Evolutionary conservation across 495 filamentous ascomycete genomes (phyloP), one percentile per base, ranked within the genome.

Genomic region (Lophium mytilinum): DNA sequence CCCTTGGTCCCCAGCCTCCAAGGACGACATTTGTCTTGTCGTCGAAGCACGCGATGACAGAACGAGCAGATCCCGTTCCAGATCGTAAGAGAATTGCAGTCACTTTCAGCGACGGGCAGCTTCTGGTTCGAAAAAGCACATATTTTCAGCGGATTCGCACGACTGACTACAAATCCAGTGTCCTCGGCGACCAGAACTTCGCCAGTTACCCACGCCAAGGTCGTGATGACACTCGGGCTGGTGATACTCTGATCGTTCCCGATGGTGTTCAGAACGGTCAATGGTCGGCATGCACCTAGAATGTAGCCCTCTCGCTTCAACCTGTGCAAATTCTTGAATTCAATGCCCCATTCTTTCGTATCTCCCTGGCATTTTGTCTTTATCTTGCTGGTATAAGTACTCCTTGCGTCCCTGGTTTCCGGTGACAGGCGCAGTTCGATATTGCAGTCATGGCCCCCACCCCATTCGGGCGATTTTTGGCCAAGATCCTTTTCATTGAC

Each of bases 401-500:
- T 18, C 30, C n/a, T 11, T 33, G 15, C n/a, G 33, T 48, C 24
- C 50, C 39, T 36, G 39, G 30, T 50, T 37, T 21, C 34, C 33
- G 19, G 40, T 17, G 46, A 11, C 18, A 58, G 30, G 37, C 48
- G 35, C 47, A 61, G 36, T 37, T n/a, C 15, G 14, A 45, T 43
- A 50, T 51, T 41, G 15, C 51, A 53, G 41, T 24, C 30, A 61
- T 56, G 53, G 21, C 53, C 9, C 42, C 47, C 9, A 61, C 41
- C 33, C 1, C 46, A 21, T 12, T 34, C 21, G 56, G 56, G 3
- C 61, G 56, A 6, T 37, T 48, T 33, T 34, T 58, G 30, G 61
- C 61, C 37, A 64, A 64, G 37, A 24, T 30, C 12, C 47, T 64
- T 15, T 14, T 43, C 36, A 64, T 64, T 40, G 35, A 64, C 37